Conservation (phyloP, 176 grass and related monocot species). For the Hordeum marinum region DNA sequence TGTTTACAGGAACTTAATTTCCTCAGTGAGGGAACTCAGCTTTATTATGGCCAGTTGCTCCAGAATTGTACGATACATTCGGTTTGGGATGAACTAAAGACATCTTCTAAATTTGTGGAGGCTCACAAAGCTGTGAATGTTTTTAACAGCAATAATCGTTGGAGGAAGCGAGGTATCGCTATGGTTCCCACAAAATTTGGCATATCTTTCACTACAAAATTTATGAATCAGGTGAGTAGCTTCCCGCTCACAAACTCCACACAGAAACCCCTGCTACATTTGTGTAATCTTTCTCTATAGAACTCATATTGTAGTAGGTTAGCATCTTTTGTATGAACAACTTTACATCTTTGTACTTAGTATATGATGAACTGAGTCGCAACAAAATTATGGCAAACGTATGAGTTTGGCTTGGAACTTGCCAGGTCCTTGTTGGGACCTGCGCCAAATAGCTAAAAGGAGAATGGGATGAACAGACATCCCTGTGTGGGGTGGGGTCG, state of each 20-base stretch:
- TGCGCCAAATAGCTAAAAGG: no score
- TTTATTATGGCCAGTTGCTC: slow-evolving; percentile 79
- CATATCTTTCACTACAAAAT: slow-evolving; percentile 75
- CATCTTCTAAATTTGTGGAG: slow-evolving; percentile 73
- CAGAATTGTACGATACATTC: slow-evolving; percentile 57
- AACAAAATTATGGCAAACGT: no score
- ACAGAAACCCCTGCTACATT: not conserved
- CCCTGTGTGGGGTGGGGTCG: no score
- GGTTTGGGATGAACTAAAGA: slow-evolving; percentile 86
- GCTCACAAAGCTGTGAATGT: slow-evolving; percentile 28
- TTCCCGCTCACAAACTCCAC: not conserved
- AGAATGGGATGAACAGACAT: no score
- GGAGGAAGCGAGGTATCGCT: slow-evolving; percentile 77
- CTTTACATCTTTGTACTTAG: no score
- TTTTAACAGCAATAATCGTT: slow-evolving; percentile 77
- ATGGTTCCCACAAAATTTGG: slow-evolving; percentile 96
- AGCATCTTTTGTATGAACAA: no score
- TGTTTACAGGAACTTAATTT: slow-evolving; percentile 82
- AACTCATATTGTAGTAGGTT: no score
- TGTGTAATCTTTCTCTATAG: no score
- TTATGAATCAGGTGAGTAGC: slow-evolving; percentile 81
- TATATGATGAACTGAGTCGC: no score
- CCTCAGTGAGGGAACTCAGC: slow-evolving; percentile 56
- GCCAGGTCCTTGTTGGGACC: no score
- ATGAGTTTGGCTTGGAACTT: no score